Percentiles rank a stretch among this genome's conserved stretches.
Conservation (phyloP, 73 alveolate genomes). For the Stentor roeselii region DNA sequence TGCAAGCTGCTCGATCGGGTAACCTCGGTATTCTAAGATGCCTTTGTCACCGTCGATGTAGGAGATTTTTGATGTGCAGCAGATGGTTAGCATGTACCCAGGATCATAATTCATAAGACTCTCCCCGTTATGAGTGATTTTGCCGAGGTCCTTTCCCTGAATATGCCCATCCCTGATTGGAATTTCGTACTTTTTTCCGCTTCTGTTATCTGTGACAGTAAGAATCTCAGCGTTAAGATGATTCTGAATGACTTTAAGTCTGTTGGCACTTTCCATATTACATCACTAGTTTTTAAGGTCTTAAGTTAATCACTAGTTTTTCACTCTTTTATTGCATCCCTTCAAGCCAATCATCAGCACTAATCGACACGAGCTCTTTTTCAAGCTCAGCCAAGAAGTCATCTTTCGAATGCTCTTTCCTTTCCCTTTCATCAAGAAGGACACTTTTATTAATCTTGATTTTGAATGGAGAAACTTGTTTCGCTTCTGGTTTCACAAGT, state of each 20-base stretch:
- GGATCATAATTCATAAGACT: constrained; percentile 82
- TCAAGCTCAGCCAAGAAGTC: constrained; percentile 16
- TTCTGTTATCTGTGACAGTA: constrained; percentile 36
- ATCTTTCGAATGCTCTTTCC: background rate
- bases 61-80: constrained; percentile 77
- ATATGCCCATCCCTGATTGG: constrained; percentile 62
- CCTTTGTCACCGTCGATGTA: constrained; percentile 92
- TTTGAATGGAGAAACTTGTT: background rate
- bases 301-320: too few relatives aligned
- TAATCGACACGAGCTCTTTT: background rate
- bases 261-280: background rate
- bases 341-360: constrained; percentile 13
- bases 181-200: constrained; percentile 41
- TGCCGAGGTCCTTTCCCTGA: constrained; percentile 65
- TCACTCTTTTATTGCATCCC: background rate
- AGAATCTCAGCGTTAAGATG: constrained; percentile 27
- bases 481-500: background rate
- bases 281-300: background rate
- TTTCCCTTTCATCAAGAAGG: background rate
- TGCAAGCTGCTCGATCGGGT: constrained; percentile 87
- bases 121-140: constrained; percentile 65
- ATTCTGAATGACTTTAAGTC: background rate
- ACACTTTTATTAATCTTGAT: background rate
- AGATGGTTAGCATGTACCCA: constrained; percentile 84
- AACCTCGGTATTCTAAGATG: constrained; percentile 88